A percentile compares a stretch with the other conserved stretches of the same genome.
phyloP scores from a whole-genome alignment of 306 rosid species.

The Canavalia ensiformis region DNA sequence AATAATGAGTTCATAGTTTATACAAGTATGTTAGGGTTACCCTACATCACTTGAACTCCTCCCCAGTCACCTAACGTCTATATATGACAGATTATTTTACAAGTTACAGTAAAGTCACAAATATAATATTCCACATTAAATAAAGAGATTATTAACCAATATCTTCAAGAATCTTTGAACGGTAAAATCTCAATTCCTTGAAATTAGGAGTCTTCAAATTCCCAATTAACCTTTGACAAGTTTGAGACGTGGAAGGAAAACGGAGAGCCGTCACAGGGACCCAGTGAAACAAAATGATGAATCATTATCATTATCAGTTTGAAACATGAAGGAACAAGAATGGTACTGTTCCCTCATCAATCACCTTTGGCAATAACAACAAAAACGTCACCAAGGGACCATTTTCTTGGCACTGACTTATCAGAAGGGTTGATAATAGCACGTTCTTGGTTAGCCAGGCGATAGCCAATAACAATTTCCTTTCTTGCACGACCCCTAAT shows the following conservation, averaged over 20 bases:
- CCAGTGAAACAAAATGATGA: conserved; percentile 8
- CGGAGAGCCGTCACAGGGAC: neutral
- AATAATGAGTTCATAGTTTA: conserved; percentile 19
- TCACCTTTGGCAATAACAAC: conserved; percentile 74
- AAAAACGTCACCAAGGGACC: conserved; percentile 91
- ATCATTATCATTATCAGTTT: neutral
- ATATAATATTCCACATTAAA: conserved; percentile 25
- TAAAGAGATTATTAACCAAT: conserved; percentile 14
- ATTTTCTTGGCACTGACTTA: conserved; percentile 72
- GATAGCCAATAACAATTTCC: conserved; percentile 91
- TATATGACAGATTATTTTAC: conserved; percentile 38
- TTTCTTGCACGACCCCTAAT: conserved; percentile 82
- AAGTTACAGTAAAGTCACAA: conserved; percentile 41
- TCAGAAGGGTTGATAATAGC: conserved; percentile 85
- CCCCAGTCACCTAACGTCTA: conserved; percentile 31
- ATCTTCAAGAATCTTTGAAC: conserved; percentile 25
- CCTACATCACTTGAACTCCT: conserved; percentile 31
- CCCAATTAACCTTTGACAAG: conserved; percentile 24
- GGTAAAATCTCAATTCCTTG: conserved; percentile 35
- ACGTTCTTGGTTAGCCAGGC: conserved; percentile 68
- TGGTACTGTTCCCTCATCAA: conserved; percentile 43
- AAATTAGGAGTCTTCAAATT: conserved; percentile 33
- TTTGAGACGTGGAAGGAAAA: conserved; percentile 13
- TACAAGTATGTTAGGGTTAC: conserved; percentile 40
- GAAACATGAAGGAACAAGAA: conserved; percentile 15